Conservation (phyloP, 768 basidiomycete genomes). For the Naganishia kalamii region DNA sequence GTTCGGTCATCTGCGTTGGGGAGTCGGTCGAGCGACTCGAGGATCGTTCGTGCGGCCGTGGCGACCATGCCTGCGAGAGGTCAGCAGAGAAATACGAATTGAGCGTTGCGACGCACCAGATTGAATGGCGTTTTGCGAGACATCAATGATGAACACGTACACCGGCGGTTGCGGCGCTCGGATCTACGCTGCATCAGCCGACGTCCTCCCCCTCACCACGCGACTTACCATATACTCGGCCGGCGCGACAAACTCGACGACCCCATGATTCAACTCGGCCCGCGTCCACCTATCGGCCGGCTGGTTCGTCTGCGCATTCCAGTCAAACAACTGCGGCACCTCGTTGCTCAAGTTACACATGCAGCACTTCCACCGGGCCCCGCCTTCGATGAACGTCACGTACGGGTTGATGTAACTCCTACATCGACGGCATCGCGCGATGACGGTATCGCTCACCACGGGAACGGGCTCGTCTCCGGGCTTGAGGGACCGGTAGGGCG, state of each 20-base stretch:
- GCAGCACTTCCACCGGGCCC: conserved; percentile 98
- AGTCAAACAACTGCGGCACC: conserved; percentile 95
- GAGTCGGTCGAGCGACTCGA: conserved; percentile 89
- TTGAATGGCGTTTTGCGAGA: conserved; percentile 83
- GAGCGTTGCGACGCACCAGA: conserved; percentile 55
- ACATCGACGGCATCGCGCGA: conserved; percentile 91
- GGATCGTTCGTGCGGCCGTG: conserved; percentile 89
- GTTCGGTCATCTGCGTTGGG: conserved; percentile 91
- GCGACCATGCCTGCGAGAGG: conserved; percentile 78
- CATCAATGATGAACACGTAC: conserved; percentile 94
- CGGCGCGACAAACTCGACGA: conserved; percentile 95
- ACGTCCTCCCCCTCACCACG: background rate
- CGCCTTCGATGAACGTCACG: conserved; percentile 95
- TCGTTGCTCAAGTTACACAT: conserved; percentile 99
- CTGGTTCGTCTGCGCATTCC: conserved; percentile 88
- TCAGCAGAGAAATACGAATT: background rate
- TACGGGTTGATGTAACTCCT: conserved; percentile 96
- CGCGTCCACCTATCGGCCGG: conserved; percentile 93
- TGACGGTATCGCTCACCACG: conserved; percentile 86
- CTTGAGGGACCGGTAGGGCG: conserved; percentile 80
- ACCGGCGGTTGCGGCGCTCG: conserved; percentile 95
- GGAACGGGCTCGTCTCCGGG: conserved; percentile 68
- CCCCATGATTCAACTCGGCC: conserved; percentile 83
- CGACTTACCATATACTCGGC: conserved; percentile 89
- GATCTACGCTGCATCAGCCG: conserved; percentile 45